Percentiles rank a stretch among this genome's conserved stretches.
phyloP scores from a whole-genome alignment of 1,139 yeast species.

The Hemisphaericaspora xylofermentans region DNA sequence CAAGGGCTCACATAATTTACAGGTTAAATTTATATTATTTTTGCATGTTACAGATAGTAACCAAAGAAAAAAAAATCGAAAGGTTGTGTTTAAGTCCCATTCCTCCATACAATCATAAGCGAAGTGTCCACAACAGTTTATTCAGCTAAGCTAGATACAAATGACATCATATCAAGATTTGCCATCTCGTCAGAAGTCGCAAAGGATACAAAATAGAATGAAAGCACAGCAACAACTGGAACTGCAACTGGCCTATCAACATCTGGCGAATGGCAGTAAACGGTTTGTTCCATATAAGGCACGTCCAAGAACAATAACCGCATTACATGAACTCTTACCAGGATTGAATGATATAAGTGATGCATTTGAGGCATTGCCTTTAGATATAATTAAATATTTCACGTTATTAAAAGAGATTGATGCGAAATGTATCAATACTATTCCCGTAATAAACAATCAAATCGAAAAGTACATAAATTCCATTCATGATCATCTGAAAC shows the following conservation, averaged over 20 bases:
- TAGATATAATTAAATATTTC: conserved; percentile 79
- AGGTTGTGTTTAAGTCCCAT: too few relatives aligned
- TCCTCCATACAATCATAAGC: too few relatives aligned
- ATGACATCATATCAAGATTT: conserved; percentile 23
- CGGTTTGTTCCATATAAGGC: conserved; percentile 36
- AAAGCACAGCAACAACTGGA: conserved; percentile 18
- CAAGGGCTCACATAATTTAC: too few relatives aligned
- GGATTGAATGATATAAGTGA: conserved; percentile 92
- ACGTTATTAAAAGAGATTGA: conserved; percentile 90
- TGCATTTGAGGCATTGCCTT: conserved; percentile 87
- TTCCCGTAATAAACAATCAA: conserved; percentile 63
- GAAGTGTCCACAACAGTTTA: too few relatives aligned
- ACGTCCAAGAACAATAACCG: conserved; percentile 33
- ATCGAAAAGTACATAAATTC: conserved; percentile 55
- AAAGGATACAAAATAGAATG: conserved; percentile 40
- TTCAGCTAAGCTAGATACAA: neutral
- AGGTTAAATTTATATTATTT: too few relatives aligned
- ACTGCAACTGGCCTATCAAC: neutral
- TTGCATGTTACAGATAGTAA: too few relatives aligned
- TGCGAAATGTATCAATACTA: conserved; percentile 80
- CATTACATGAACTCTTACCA: conserved; percentile 58
- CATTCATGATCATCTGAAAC: conserved; percentile 28
- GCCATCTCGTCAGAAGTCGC: conserved; percentile 51
- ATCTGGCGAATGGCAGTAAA: conserved; percentile 11
- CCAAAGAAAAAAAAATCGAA: too few relatives aligned